phyloP scores from a whole-genome alignment of 306 rosid genomes.

The Trichosanthes truncata region DNA sequence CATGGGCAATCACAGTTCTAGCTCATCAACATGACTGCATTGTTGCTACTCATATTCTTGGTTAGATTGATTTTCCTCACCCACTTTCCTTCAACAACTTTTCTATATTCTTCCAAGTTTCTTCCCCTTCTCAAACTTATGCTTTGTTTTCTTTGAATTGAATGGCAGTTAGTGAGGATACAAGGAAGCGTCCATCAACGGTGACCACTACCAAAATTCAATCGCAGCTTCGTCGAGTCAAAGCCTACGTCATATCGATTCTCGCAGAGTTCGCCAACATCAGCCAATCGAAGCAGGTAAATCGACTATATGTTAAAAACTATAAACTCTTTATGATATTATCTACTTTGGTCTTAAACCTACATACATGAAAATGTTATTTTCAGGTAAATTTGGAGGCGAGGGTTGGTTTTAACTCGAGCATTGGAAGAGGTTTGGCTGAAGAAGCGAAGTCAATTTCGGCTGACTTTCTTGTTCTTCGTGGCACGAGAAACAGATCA shows the following conservation, averaged over 20 bases:
- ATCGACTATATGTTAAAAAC: neutral
- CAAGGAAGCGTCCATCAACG: constrained; percentile 29
- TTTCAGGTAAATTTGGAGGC: constrained; percentile 86
- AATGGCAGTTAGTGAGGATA: constrained; percentile 31
- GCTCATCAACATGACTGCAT: constrained; percentile 71
- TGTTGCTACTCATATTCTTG: constrained; percentile 75
- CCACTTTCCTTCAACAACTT: neutral
- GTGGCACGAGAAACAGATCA: constrained; percentile 46
- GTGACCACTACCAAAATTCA: constrained; percentile 28
- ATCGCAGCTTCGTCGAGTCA: constrained; percentile 65
- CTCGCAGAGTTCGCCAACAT: constrained; percentile 70
- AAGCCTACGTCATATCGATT: constrained; percentile 77
- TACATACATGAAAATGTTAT: neutral
- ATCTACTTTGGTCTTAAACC: neutral
- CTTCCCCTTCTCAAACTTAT: neutral
- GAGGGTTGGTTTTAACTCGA: constrained; percentile 51
- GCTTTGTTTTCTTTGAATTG: neutral
- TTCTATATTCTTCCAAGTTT: neutral
- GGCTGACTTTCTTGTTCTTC: constrained; percentile 68
- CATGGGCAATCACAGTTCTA: constrained; percentile 61
- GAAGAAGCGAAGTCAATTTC: constrained; percentile 58
- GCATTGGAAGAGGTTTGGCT: constrained; percentile 46
- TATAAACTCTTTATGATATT: neutral
- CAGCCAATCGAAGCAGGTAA: constrained; percentile 71
- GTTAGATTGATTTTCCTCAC: constrained; percentile 20